Evolutionary conservation across 148 eudicot species (phyloP), one percentile per base, ranked within the genome.

Genomic region (Chenopodium quinoa): DNA sequence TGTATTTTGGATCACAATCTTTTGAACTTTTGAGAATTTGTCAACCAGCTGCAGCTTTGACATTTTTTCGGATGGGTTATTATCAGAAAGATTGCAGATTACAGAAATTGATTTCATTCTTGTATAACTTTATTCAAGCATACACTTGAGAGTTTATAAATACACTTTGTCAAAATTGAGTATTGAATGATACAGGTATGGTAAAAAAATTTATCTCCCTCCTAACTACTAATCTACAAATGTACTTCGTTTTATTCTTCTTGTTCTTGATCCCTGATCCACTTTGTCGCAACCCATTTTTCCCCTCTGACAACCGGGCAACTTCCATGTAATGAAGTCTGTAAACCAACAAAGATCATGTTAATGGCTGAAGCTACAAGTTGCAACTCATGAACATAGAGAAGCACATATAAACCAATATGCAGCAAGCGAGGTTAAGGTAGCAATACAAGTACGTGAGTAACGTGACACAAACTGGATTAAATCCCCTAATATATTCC

Each of bases 261-360:
- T 82, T 84, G 90, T 78, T 75, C 89, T 78, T 89, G 83, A 89
- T 93, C 84, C 81, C 98, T 87, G 32, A 91, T 86, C 94, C 94
- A 92, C 81, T 90, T 92, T 60, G 94, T 94, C 68, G 98, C 98
- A 27, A 94, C 98, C 98, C 98, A 94, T 84, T 94, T 94, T 78
- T 92, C 90, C 66, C 98, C 98, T 81, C 71, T 83, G 71, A 89
- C 81, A 19, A 92, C 97, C 2, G 97, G 93, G 84, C 98, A 94
- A 87, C 98, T 90, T 77, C 98, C 98, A 74, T 94, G 98, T 73
- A 92, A 78, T 47, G 98, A 94, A 78, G 88, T 82, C 98, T 94
- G 93, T 52, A 60, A 71, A 52, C 44, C 47, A 71, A 12, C 71
- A 65, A 69, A 37, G 20, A 23, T 44, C 37, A 32, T 47, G 62